Evolutionary conservation across 139 green algal genomes (phyloP).

Genomic region (Bryopsis sp.): DNA sequence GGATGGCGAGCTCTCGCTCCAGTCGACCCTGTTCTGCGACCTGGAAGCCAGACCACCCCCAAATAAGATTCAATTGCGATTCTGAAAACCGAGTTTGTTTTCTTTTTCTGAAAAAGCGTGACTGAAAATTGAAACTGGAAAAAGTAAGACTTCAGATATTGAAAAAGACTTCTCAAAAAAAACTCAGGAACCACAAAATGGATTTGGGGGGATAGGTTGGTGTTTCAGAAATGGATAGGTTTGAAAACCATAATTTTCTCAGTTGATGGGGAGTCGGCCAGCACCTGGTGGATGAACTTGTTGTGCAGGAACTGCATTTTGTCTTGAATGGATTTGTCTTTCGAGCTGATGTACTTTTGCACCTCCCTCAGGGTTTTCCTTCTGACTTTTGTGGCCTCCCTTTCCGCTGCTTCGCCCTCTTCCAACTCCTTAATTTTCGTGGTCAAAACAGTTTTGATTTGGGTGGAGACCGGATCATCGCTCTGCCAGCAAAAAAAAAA

Average conservation of each 20-base stretch:
- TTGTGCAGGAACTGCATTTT: constrained; percentile 13
- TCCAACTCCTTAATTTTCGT: constrained; percentile 18
- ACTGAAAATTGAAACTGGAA: background rate
- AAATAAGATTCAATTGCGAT: background rate
- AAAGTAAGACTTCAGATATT: background rate
- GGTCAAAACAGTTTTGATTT: background rate
- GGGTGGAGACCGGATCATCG: too few species aligned
- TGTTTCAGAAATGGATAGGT: too few species aligned
- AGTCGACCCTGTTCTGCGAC: constrained; percentile 6
- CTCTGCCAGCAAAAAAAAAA: too few species aligned
- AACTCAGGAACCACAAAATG: too few species aligned
- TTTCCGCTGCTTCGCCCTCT: constrained; percentile 11
- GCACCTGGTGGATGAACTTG: constrained; percentile 9
- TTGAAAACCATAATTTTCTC: background rate
- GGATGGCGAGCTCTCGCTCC: background rate
- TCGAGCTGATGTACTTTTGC: background rate
- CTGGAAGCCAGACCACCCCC: background rate
- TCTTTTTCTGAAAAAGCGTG: background rate
- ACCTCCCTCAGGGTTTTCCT: constrained; percentile 16
- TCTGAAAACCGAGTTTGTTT: background rate
- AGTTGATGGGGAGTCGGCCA: background rate
- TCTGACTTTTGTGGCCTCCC: background rate
- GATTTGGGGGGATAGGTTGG: too few species aligned
- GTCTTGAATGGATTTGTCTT: background rate
- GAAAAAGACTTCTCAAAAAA: constrained; percentile 1